These are phyloP conservation scores for Rhodofomes roseus DNA, from an alignment of 1,284 basidiomycete genomes.

Conservation along the genomic window DNA sequence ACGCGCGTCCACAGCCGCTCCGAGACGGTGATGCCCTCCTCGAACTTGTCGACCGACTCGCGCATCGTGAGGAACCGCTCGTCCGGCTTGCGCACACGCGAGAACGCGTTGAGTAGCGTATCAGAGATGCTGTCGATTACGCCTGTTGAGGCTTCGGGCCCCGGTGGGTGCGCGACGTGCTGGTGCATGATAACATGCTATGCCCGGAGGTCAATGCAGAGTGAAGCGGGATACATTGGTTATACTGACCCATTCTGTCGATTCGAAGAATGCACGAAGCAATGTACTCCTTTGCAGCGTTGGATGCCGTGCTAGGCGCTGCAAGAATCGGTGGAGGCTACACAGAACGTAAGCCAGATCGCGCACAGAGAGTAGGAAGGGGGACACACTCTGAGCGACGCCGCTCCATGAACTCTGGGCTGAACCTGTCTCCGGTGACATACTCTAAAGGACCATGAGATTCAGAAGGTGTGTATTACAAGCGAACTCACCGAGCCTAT, in stretches of 20 bases:
- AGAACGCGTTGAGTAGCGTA: conserved; percentile 92
- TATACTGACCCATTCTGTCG: conserved; percentile 89
- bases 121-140: conserved; percentile 94
- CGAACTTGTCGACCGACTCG: conserved; percentile 90
- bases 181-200: conserved; percentile 96
- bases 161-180: conserved; percentile 85
- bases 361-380: not conserved
- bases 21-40: conserved; percentile 81
- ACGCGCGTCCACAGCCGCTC: conserved; percentile 80
- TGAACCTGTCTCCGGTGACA: conserved; percentile 95
- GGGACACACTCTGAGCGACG: conserved; percentile 79
- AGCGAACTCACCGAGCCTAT: conserved; percentile 77
- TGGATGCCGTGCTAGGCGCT: conserved; percentile 89
- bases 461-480: not conserved
- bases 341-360: not conserved
- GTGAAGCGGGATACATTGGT: not conserved
- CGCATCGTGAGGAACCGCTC: conserved; percentile 92
- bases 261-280: conserved; percentile 90
- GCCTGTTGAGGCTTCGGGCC: conserved; percentile 73
- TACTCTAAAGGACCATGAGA: conserved; percentile 62
- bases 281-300: conserved; percentile 91
- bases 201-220: conserved; percentile 7
- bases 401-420: conserved; percentile 93
- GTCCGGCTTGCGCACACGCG: conserved; percentile 94
- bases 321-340: conserved; percentile 91